Base-by-base conservation (phyloP, 352 stramenopile genomes). In the Pythium insidiosum region DNA sequence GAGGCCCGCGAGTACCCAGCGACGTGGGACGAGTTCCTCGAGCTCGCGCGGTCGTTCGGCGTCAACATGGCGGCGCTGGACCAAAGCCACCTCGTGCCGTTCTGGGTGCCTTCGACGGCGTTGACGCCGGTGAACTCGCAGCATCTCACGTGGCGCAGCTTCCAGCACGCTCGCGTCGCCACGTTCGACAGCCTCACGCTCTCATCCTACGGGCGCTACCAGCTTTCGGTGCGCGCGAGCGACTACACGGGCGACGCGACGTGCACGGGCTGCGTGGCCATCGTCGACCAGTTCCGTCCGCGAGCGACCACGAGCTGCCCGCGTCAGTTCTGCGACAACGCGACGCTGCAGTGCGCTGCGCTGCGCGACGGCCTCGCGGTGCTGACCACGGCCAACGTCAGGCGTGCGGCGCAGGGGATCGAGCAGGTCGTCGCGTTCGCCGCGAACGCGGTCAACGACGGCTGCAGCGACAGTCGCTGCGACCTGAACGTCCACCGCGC, bases 241-340 rank as follows among this genome's bases (percentile, higher is more conserved):
- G 72, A 88, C 47, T 84, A 81, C 45, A 63, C 47, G 0, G 42
- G 58, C 2, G 55, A 37, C 4, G 47, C 71, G 2, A 62, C 47
- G 35, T 88, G 72, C 42, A 34, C 50, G 4, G 75, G 69, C 4
- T 88, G 75, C 33, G 43, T 88, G 5, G 53, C 66, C 0, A 65
- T 88, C 16, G 55, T 79, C 3, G 75, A 88, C 39, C 47, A 74
- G 1, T 63, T 63, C 47, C 72, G 72, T 23, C 75, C 75, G 2
- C 48, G 43, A n/a, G 46, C 41, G 21, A 76, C 55, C 1, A 64
- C 51, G 0, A 19, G 22, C 21, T 85, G 75, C n/a, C 72, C 72
- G 0, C 28, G 22, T 3, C 57, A 44, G 16, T 72, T 79, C 43
- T 71, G 53, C 24, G 73, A 80, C 23, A 28, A 52, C 11, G 40